Evolutionary conservation across 768 basidiomycete species (phyloP), one percentile per base, ranked within the genome.

Genomic region (Trichaptum fuscoviolaceum): DNA sequence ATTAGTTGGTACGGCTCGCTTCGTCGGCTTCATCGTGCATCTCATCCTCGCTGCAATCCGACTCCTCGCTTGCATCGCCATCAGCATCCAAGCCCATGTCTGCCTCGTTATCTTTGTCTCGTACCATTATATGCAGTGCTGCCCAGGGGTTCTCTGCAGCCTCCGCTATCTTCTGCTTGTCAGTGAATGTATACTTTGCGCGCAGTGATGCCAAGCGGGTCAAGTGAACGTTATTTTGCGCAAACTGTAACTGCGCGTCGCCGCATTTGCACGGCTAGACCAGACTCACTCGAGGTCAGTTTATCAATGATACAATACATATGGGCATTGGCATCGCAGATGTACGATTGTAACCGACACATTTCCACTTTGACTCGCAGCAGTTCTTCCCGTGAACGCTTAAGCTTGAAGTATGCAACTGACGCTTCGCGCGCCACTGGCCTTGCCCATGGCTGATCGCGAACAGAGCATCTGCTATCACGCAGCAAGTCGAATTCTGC

Each of bases 401-500:
- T 34, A 30, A 65, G 73, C 65, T 71, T 74, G 66, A 73, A 69
- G 57, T 69, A 65, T 35, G 66, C 63, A 26, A 65, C 66, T 24
- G 67, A 67, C 7, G 65, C 36, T 15, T 42, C 25, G 10, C 70
- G 69, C n/a, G 57, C 63, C 0, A 52, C 58, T 35, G 70, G 69
- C 6, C 42, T 52, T 9, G 72, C 67, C 73, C 73, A 74, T 5
- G 58, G 62, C 60, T 70, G 65, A 20, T 69, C 36, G 20, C 60
- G 66, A 34, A 74, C 68, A 58, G 71, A 69, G 35, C 69, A 25
- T 2, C 72, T 64, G 4, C 69, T 57, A 36, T 68, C 69, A 36
- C 70, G 67, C n/a, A 74, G 67, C 25, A 74, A 63, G 27, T 70
- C 68, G 58, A 71, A 73, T n/a, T 71, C 73, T 2, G 67, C 59